Conservation (phyloP, 2,329 filamentous ascomycete species). For the Acrocalymma vagum region DNA sequence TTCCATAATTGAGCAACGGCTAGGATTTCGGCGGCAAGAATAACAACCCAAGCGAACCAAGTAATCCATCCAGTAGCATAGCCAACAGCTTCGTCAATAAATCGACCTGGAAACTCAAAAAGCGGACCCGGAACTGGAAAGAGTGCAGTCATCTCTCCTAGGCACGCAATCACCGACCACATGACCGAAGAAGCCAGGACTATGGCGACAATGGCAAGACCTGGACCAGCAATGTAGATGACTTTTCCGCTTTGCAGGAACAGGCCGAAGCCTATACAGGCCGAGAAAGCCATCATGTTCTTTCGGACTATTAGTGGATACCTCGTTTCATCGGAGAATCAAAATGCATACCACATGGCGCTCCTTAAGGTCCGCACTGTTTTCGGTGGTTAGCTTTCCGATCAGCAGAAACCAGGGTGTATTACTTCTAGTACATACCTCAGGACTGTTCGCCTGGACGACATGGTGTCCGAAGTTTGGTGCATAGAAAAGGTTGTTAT, state of each 20-base stretch:
- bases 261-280: constrained; percentile 47
- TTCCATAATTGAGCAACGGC: constrained; percentile 52
- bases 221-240: constrained; percentile 49
- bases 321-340: no score
- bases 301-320: no score
- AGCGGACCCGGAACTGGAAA: constrained; percentile 92
- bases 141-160: constrained; percentile 87
- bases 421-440: constrained; percentile 17
- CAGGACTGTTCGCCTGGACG: constrained; percentile 32
- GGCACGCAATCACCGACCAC: constrained; percentile 50
- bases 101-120: constrained; percentile 86
- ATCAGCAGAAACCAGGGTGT: neutral
- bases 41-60: constrained; percentile 85
- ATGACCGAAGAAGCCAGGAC: constrained; percentile 46
- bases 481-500: constrained; percentile 6
- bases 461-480: constrained; percentile 23
- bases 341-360: no score
- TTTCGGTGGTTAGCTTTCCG: constrained; percentile 2
- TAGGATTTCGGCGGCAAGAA: constrained; percentile 63
- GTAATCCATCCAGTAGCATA: constrained; percentile 57
- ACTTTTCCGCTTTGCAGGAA: constrained; percentile 49
- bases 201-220: constrained; percentile 46
- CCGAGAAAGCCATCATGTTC: constrained; percentile 49
- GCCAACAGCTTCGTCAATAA: constrained; percentile 70
- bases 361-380: constrained; percentile 33